These are phyloP conservation scores for Lasiodiplodia citricola DNA, from an alignment of 2,329 filamentous ascomycete species.

Conservation along the genomic window DNA sequence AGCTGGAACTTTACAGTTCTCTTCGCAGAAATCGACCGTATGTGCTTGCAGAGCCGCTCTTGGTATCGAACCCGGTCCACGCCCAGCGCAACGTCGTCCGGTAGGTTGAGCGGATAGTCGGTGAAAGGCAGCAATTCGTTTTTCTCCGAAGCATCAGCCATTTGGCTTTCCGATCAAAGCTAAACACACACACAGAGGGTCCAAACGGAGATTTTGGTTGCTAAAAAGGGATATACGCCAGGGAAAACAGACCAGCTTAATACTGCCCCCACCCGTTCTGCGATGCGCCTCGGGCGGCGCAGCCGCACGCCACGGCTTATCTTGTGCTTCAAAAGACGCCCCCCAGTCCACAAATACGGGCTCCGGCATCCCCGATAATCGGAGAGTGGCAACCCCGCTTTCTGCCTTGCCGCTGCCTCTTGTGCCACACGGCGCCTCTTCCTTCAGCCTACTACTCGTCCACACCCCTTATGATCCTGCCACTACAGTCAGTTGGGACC, in stretches of 20 bases:
- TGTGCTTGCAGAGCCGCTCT: neutral
- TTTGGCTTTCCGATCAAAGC: neutral
- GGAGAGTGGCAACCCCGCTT: slow-evolving; percentile 1
- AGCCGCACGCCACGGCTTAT: neutral
- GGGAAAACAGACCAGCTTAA: neutral
- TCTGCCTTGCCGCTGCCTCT: slow-evolving; percentile 1
- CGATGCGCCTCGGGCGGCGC: neutral
- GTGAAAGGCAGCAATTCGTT: neutral
- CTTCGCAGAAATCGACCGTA: slow-evolving; percentile 2
- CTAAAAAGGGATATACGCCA: neutral
- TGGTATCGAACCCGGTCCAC: neutral
- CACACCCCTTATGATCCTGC: slow-evolving; percentile 11
- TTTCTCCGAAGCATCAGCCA: neutral
- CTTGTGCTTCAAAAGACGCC: neutral
- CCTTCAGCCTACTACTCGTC: neutral
- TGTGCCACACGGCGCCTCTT: neutral
- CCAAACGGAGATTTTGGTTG: neutral
- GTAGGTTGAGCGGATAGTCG: neutral
- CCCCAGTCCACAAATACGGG: neutral
- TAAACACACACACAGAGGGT: neutral
- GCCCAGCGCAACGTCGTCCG: neutral
- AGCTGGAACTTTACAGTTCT: neutral
- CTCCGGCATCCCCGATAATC: neutral
- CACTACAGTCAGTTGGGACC: neutral
- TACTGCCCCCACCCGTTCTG: neutral